Evolutionary conservation across 176 grass and related monocot species (phyloP).

Genomic region (Oryza officinalis): DNA sequence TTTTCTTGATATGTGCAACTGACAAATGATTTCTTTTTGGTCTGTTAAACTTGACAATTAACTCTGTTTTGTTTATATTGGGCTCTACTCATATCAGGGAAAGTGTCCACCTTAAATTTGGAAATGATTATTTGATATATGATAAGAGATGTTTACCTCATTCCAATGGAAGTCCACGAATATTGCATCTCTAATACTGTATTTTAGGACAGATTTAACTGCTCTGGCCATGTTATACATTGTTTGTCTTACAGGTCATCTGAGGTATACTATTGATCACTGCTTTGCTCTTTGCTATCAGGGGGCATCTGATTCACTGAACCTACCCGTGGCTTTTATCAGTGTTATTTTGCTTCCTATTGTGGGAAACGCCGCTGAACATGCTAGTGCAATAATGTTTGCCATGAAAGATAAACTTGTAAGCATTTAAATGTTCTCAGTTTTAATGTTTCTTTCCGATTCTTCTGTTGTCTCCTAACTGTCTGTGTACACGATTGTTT

Average conservation of each 20-base stretch:
- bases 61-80: too few species aligned
- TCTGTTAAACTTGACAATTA: slow-evolving; percentile 1
- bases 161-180: background rate
- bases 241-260: slow-evolving; percentile 29
- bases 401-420: slow-evolving; percentile 93
- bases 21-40: slow-evolving; percentile 9
- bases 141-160: background rate
- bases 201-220: slow-evolving; percentile 14
- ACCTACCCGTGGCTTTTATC: slow-evolving; percentile 82
- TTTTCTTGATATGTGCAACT: background rate
- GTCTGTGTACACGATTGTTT: slow-evolving; percentile 21
- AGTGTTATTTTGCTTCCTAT: slow-evolving; percentile 94
- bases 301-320: slow-evolving; percentile 82
- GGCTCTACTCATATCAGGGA: too few species aligned
- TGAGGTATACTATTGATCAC: slow-evolving; percentile 31
- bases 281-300: slow-evolving; percentile 42
- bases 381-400: slow-evolving; percentile 96
- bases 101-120: too few species aligned
- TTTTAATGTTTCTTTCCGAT: background rate
- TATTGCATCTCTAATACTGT: background rate
- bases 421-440: slow-evolving; percentile 23
- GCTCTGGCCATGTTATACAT: slow-evolving; percentile 1
- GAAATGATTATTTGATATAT: background rate
- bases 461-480: background rate
- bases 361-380: slow-evolving; percentile 90